Base-by-base conservation (phyloP, 2,329 filamentous ascomycete genomes). In the Dryadomyces sulphureus region DNA sequence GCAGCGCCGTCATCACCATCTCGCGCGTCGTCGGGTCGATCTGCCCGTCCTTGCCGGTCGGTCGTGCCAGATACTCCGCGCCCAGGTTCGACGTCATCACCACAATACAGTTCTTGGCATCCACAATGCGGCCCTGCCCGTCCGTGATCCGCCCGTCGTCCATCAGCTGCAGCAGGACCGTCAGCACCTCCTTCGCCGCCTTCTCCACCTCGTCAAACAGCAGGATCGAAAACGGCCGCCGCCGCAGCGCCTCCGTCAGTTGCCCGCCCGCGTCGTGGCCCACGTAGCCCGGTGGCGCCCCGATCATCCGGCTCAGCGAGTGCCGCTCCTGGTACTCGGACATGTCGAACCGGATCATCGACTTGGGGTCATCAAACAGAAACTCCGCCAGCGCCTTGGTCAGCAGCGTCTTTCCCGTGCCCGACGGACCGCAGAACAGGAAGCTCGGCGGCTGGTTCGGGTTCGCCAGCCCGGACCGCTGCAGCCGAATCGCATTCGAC, bases 341-440 rank as follows among this genome's bases (percentile, higher is more conserved):
- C 92, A 98, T 98, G 62, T 98, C 92, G 67, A 98, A 94, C 35
- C 92, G 84, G 56, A 98, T 94, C 92, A 98, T 96, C 30, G 90
- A 72, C 69, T 95, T 95, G 22, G 90, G 68, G 55, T 98, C 92
- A 60, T 98, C 92, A 67, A 98, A 98, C 24, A 98, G 72, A 69
- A 98, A 98, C 63, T 98, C 92, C 42, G 92, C 92, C 49, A 98
- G 73, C 16, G 90, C 92, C 66, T 98, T 98, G 53, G 90, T 96
- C 48, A 98, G 79, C 19, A 98, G 71, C 17, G 92, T 98, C 69
- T 98, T 98, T 71, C 92, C 92, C 12, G 92, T 98, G 70, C 92
- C 92, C 0, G 90, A 96, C 14, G 92, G 92, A 69, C 92, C 92
- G 58, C 92, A 96, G 77, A 98, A 98, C 48, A 98, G 75, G 80